Evolutionary conservation across 163 green algal species (phyloP), one percentile per base, ranked within the genome.

Genomic region (Prototheca wickerhamii): DNA sequence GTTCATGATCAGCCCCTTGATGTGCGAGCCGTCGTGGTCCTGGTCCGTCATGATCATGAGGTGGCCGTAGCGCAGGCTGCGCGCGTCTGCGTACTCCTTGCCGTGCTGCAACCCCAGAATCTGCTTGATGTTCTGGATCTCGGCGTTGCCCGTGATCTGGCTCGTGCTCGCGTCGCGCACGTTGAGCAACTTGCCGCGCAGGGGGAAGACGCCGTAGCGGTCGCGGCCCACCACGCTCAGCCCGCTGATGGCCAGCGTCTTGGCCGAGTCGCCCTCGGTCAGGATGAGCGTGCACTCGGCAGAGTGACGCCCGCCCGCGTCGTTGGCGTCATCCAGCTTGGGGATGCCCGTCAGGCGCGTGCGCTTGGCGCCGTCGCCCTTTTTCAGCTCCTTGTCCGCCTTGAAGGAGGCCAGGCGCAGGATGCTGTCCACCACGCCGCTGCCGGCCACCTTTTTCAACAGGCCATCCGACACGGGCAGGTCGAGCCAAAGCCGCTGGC

Each of bases 1-100:
- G 85, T 99, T 99, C 88, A 99, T 98, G 77, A 99, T 95, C 15
- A 99, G 89, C 32, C 94, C 94, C 82, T 99, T 99, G 84, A 99
- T 99, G 83, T 99, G 94, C 4, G 82, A 95, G 49, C 94, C 94
- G 72, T 99, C 94, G 64, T 98, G 91, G 70, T 99, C 94, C 61
- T 98, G 91, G 72, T 99, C 94, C 2, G 94, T 99, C 94, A 99
- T 99, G 75, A 99, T 99, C 94, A 99, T 98, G 17, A 99, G 82
- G 75, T 97, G 87, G 3, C 94, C 94, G 68, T 99, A 99, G 4
- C 94, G 86, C 76, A 99, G 86, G 20, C 82, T 82, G 73, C 94
- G 95, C n/a, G 73, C 77, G 78, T 92, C 86, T 6, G 88, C 81
- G 72, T 98, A 99, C 51, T 82, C 63, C 78, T 95, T 97, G 71